A percentile compares a stretch with the other conserved stretches of the same genome.
Evolutionary conservation across 2,329 filamentous ascomycete genomes (phyloP).

Genomic region (Tolypocladium pustulatum): DNA sequence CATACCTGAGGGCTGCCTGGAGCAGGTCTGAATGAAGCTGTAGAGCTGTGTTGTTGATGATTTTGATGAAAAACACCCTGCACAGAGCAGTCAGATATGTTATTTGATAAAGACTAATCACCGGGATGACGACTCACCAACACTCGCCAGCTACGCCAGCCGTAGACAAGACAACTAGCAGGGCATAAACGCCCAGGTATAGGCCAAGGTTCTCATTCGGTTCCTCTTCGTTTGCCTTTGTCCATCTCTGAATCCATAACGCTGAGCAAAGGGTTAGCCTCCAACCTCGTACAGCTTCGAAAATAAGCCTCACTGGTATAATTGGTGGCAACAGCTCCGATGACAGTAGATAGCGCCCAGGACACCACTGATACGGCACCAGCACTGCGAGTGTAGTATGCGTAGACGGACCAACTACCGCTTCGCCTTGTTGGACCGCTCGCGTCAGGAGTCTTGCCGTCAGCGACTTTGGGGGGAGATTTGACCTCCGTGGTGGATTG

Average conservation of each 20-base stretch:
- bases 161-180: neutral
- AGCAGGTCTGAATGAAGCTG: constrained; percentile 22
- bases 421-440: neutral
- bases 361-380: neutral
- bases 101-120: neutral
- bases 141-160: neutral
- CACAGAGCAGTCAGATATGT: neutral
- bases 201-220: neutral
- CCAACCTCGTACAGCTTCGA: neutral
- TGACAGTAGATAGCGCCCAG: neutral
- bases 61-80: neutral
- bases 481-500: neutral
- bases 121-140: neutral
- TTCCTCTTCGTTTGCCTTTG: neutral
- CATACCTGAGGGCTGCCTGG: constrained; percentile 12
- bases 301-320: neutral
- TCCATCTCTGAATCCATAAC: neutral
- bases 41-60: constrained; percentile 1
- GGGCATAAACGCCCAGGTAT: neutral
- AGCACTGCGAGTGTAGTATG: neutral
- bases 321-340: neutral
- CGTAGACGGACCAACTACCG: neutral
- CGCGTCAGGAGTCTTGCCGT: neutral
- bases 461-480: neutral
- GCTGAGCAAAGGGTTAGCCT: neutral